Evolutionary conservation across 192 early-diverging fungal species (phyloP), one percentile per base, ranked within the genome.

Genomic region (Coemansia sp.): DNA sequence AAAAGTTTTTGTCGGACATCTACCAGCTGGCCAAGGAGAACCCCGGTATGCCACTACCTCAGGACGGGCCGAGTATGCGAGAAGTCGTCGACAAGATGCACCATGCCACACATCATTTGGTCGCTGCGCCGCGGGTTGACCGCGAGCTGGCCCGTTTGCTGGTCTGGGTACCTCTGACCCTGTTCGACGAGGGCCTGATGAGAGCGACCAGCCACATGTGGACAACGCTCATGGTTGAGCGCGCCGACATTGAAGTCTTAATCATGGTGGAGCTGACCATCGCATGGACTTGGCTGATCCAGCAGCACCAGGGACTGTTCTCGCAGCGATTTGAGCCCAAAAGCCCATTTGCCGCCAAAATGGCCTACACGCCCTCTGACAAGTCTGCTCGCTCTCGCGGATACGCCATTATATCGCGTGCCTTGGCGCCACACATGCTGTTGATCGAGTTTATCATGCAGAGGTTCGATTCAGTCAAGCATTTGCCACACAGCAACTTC

Each of bases 311-410:
- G 61, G 97, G 97, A 10, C 68, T 99, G 37, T 99, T 91, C 65
- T 91, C 88, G 35, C 82, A 74, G 29, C 74, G 74, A 30, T 84
- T 78, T 32, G 68, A 72, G 64, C 77, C 78, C 12, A 56, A 68
- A 13, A 88, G 93, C 70, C 93, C 95, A 12, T 99, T 98, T 84
- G 89, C 88, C 45, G 86, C 80, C 68, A 92, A 91, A 67, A 96
- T 99, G 93, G 91, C 90, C 24, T 98, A 99, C 73, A 86, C 93
- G 24, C 93, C 95, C 6, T 92, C 94, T 2, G 91, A 92, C 76
- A 93, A 95, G 73, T 87, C 86, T 2, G 87, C 85, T 4, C 85
- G 87, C 13, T 79, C 86, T 55, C 89, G 83, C 52, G 89, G 80
- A 18, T 84, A 87, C 44, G 81, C 83, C 50, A 73, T 75, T 15